Evolutionary conservation across 2,329 filamentous ascomycete genomes (phyloP).

Genomic region (Lecanicillium sp.): DNA sequence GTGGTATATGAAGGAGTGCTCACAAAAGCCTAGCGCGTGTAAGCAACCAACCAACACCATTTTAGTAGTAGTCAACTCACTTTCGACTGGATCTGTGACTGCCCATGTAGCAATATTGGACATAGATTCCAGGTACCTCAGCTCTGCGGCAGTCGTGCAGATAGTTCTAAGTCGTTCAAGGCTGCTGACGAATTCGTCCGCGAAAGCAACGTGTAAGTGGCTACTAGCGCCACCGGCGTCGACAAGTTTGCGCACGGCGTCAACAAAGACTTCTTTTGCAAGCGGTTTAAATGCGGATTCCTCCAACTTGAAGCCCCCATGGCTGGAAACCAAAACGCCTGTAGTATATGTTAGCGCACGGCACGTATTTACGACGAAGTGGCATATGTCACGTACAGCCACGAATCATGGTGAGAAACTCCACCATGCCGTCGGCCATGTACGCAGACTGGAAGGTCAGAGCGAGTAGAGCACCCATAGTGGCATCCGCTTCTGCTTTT

Average conservation of each 20-base stretch:
- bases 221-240: conserved; percentile 6
- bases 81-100: too few species aligned
- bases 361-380: neutral
- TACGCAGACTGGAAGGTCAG: conserved; percentile 30
- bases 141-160: conserved; percentile 17
- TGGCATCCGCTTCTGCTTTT: conserved; percentile 25
- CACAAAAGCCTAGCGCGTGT: conserved; percentile 16
- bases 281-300: conserved; percentile 18
- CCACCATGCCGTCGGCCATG: conserved; percentile 30
- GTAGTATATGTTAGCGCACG: neutral
- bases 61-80: too few species aligned
- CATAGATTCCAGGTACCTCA: conserved; percentile 21
- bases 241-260: conserved; percentile 16
- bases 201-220: conserved; percentile 13
- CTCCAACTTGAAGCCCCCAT: conserved; percentile 13
- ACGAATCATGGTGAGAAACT: conserved; percentile 31
- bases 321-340: conserved; percentile 19
- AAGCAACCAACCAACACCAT: conserved; percentile 2
- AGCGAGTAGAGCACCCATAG: conserved; percentile 27
- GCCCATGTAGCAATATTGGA: conserved; percentile 19
- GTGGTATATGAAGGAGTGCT: conserved; percentile 20
- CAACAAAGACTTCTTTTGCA: conserved; percentile 18
- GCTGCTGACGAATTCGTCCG: conserved; percentile 20
- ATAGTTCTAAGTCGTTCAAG: conserved; percentile 13
- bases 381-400: conserved; percentile 21